Evolutionary conservation across 208 protist genomes (phyloP).

Genomic region (Endotrypanum monterogeii): DNA sequence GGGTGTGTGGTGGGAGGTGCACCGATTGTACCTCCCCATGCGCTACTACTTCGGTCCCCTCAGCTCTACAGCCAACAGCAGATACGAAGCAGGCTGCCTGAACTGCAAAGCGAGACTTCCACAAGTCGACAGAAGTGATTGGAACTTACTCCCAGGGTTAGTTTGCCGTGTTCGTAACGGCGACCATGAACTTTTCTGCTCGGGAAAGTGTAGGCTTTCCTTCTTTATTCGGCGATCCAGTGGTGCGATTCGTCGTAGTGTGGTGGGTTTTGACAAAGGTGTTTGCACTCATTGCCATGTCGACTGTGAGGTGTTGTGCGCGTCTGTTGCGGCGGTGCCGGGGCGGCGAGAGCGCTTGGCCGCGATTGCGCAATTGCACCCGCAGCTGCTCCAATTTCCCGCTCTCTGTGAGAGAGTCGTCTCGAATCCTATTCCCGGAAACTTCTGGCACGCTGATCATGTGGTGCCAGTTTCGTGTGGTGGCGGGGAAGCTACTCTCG

Average conservation of each 20-base stretch:
- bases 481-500: conserved; percentile 58
- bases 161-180: conserved; percentile 35
- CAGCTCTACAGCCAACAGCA: background rate
- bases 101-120: conserved; percentile 27
- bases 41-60: conserved; percentile 41
- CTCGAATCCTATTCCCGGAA: conserved; percentile 58
- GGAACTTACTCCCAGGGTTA: conserved; percentile 31
- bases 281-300: conserved; percentile 73
- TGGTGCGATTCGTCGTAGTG: conserved; percentile 50
- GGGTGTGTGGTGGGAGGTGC: conserved; percentile 63
- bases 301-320: conserved; percentile 60
- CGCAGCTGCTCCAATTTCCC: conserved; percentile 60
- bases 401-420: conserved; percentile 51
- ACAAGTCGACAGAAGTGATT: conserved; percentile 4
- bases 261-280: conserved; percentile 57
- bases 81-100: conserved; percentile 32
- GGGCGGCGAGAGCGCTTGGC: conserved; percentile 22
- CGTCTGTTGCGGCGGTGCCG: conserved; percentile 21
- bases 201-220: conserved; percentile 52
- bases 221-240: conserved; percentile 74
- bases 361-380: conserved; percentile 49
- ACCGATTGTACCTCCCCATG: conserved; percentile 31
- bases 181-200: conserved; percentile 73
- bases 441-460: conserved; percentile 85
- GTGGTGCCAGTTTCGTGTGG: conserved; percentile 68